Conservation (phyloP, 2,329 filamentous ascomycete genomes). For the Diaporthe amygdali region DNA sequence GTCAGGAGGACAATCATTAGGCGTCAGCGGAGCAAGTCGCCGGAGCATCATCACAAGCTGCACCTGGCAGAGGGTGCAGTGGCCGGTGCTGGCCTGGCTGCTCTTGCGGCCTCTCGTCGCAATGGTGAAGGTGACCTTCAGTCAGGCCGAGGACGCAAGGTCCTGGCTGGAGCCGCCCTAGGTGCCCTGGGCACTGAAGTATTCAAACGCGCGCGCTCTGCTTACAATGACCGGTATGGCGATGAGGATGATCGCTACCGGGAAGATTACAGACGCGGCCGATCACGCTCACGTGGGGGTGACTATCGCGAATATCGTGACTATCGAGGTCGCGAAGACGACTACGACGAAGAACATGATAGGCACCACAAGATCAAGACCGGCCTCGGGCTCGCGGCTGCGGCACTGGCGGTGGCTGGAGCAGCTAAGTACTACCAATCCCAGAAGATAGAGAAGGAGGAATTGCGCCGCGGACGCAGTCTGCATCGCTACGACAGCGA, state of each 20-base stretch:
- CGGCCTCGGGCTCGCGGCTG: slow-evolving; percentile 66
- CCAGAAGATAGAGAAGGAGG: slow-evolving; percentile 65
- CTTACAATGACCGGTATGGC: slow-evolving; percentile 60
- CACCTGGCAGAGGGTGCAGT: slow-evolving; percentile 69
- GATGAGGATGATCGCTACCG: slow-evolving; percentile 43
- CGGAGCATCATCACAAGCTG: slow-evolving; percentile 58
- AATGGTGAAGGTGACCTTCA: slow-evolving; percentile 54
- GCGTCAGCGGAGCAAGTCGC: slow-evolving; percentile 56
- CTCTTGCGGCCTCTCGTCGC: slow-evolving; percentile 61
- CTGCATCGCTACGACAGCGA: slow-evolving; percentile 49
- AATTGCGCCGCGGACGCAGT: slow-evolving; percentile 60
- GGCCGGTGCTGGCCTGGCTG: slow-evolving; percentile 66
- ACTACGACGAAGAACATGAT: slow-evolving; percentile 30
- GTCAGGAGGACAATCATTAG: slow-evolving; percentile 51
- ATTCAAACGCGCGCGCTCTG: slow-evolving; percentile 63
- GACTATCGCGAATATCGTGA: slow-evolving; percentile 28
- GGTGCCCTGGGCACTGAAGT: slow-evolving; percentile 68
- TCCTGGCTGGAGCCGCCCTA: slow-evolving; percentile 65
- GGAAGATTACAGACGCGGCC: slow-evolving; percentile 43
- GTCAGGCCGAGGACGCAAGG: slow-evolving; percentile 61
- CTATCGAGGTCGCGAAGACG: not conserved
- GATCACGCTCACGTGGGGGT: slow-evolving; percentile 41
- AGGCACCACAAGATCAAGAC: slow-evolving; percentile 60
- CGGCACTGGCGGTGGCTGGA: slow-evolving; percentile 68
- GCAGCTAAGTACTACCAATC: slow-evolving; percentile 68